phyloP scores from a whole-genome alignment of 768 basidiomycete genomes.

The Pleurotus salmoneostramineus region DNA sequence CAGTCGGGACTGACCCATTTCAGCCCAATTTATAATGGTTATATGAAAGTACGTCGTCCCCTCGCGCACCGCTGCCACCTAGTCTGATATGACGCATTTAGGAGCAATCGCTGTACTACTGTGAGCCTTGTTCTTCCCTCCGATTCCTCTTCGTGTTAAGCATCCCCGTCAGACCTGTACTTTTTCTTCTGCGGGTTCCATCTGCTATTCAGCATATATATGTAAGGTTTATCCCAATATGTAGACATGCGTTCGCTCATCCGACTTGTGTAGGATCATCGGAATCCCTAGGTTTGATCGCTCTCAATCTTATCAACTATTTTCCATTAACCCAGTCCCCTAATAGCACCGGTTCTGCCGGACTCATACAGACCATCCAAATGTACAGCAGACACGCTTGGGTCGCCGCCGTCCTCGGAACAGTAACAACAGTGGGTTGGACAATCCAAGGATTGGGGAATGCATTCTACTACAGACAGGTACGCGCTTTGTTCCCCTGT shows the following conservation, averaged over 20 bases:
- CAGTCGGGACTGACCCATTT: constrained; percentile 9
- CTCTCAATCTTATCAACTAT: constrained; percentile 20
- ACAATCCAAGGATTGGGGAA: constrained; percentile 79
- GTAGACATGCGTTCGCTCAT: constrained; percentile 11
- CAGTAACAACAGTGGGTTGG: constrained; percentile 86
- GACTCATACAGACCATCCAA: constrained; percentile 88
- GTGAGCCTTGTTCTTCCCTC: constrained; percentile 36
- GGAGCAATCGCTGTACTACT: constrained; percentile 94
- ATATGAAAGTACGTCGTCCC: constrained; percentile 74
- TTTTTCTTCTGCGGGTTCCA: constrained; percentile 98
- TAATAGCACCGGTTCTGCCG: constrained; percentile 86
- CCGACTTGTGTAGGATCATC: constrained; percentile 65
- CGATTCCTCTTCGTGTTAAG: not conserved
- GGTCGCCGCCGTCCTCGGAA: constrained; percentile 78
- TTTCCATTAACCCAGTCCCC: constrained; percentile 21
- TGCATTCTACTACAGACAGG: constrained; percentile 77
- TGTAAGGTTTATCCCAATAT: constrained; percentile 44
- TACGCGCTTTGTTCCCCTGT: constrained; percentile 24
- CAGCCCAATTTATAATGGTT: constrained; percentile 95
- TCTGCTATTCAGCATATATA: constrained; percentile 88
- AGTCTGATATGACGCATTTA: constrained; percentile 28
- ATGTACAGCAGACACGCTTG: constrained; percentile 70
- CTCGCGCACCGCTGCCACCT: constrained; percentile 12
- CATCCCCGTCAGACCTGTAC: constrained; percentile 70
- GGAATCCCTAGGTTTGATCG: constrained; percentile 70